Evolutionary conservation across 202 grass and related monocot genomes (phyloP), one percentile per base, ranked within the genome.

Genomic region (Dendrocalamus latiflorus): DNA sequence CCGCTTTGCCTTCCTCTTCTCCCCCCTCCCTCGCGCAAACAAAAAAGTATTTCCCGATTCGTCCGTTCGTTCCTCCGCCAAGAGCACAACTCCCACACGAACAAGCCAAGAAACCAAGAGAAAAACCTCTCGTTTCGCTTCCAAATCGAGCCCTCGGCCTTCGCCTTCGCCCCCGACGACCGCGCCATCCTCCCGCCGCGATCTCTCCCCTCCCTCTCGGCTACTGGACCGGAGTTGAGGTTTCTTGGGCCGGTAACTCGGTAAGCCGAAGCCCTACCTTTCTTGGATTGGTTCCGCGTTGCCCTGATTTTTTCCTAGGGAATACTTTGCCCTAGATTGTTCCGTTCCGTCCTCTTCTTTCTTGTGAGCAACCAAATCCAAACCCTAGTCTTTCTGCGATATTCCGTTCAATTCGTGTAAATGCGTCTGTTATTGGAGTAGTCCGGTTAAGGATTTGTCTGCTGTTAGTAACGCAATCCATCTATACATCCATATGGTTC

Each of bases 181-280:
- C 62, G 1, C 42, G 61, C 62, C 34, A 8, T 54, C 28, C 47
- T 50, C 48, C 26, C 22, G 61, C 71, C 48, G 45, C 75, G 48
- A 58, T 24, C n/a, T 59, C 84, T 8, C 10, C 33, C 36, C 38
- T 55, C 26, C 17, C 51, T 44, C 30, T 24, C 51, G 16, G 24
- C 48, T 21, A 10, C 53, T 5, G 51, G 17, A 21, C 21, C 41
- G 39, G 12, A 60, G 70, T 11, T 14, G n/a, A 22, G 43, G 42
- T 20, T 70, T 42, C 43, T 69, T 42, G 4, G 20, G 22, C 37
- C 13, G 85, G 85, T 33, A 33, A 33, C 33, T 33, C 33, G 33
- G 33, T 87, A 77, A 82, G 68, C 43, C 36, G 71, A 70, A 70
- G 68, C 42, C 44, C 63, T 87, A 62, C 34, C 25, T 43, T 9